Evolutionary conservation across 495 filamentous ascomycete species (phyloP), one percentile per base, ranked within the genome.

Genomic region (Ascobolus immersus): DNA sequence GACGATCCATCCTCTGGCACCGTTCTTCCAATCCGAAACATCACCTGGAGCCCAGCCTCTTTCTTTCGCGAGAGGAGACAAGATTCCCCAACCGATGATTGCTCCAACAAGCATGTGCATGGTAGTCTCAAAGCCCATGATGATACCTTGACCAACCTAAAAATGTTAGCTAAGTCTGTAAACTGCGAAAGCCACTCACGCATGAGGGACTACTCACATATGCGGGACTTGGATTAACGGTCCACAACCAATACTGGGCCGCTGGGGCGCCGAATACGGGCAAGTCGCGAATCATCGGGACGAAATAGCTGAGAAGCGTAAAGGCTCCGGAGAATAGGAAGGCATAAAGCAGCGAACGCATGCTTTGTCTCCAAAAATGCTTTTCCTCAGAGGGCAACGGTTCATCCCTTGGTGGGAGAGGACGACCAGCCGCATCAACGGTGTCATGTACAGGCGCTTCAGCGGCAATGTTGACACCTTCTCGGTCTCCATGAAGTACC

Each of bases 1-100:
- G 0, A 94, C 77, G 37, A 99, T 92, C 86, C 86, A 99, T 14
- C 84, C 86, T 57, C 93, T 91, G 48, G 75, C 86, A 5, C 86
- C 86, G 21, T 57, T 65, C 36, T 73, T 71, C 89, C 89, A 99
- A 47, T 86, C 77, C 17, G 67, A 54, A 1, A 93, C 79, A 1
- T 66, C 59, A 0, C 80, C 86, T 1, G 80, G 76, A 11, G 86
- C 89, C 86, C 86, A 99, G 7, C 75, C 79, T 41, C 65, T 66
- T 39, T 53, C 52, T 48, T 89, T 89, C 0, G 84, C 86, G 18
- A 94, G 51, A 11, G 86, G 86, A 2, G 79, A 90, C 3, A 99
- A 57, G 5, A 99, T 53, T 0, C 67, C 86, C 89, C 89, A 99
- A 10, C 86, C 86, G 5, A 93, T 44, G 4, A 90, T 51, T 5